phyloP scores from a whole-genome alignment of 2,329 filamentous ascomycete species.

The Sporothrix globosa region DNA sequence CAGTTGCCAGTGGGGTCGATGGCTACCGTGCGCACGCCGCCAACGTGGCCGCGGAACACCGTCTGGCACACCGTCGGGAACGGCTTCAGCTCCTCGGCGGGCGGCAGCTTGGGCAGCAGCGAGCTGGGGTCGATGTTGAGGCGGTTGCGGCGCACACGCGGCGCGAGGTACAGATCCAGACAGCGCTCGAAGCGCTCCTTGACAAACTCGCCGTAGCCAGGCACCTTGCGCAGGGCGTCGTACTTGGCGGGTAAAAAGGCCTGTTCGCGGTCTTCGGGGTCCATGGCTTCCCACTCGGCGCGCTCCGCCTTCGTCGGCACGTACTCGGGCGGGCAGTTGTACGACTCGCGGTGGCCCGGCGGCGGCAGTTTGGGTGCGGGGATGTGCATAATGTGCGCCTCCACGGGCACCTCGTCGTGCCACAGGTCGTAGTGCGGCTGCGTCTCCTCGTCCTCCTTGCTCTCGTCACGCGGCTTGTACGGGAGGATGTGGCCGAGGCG shows the following conservation, averaged over 20 bases:
- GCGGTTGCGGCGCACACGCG: constrained; percentile 86
- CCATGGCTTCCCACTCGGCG: constrained; percentile 79
- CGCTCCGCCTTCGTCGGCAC: constrained; percentile 83
- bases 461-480: constrained; percentile 70
- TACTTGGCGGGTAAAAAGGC: constrained; percentile 85
- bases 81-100: constrained; percentile 88
- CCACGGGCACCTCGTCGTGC: constrained; percentile 84
- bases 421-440: constrained; percentile 84
- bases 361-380: constrained; percentile 91
- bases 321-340: constrained; percentile 95
- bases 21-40: constrained; percentile 79
- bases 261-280: constrained; percentile 88
- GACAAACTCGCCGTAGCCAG: constrained; percentile 85
- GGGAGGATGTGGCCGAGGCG: constrained; percentile 91
- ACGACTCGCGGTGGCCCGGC: constrained; percentile 84
- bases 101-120: constrained; percentile 87
- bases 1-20: constrained; percentile 85
- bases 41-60: constrained; percentile 84
- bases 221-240: constrained; percentile 84
- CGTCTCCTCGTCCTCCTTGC: constrained; percentile 69
- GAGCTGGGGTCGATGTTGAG: constrained; percentile 96
- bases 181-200: constrained; percentile 97
- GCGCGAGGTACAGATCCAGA: constrained; percentile 92
- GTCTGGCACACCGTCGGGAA: constrained; percentile 91
- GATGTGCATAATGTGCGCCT: constrained; percentile 90